Base-by-base conservation (phyloP, 139 green algal species). In the Tetradesmus obliquus region DNA sequence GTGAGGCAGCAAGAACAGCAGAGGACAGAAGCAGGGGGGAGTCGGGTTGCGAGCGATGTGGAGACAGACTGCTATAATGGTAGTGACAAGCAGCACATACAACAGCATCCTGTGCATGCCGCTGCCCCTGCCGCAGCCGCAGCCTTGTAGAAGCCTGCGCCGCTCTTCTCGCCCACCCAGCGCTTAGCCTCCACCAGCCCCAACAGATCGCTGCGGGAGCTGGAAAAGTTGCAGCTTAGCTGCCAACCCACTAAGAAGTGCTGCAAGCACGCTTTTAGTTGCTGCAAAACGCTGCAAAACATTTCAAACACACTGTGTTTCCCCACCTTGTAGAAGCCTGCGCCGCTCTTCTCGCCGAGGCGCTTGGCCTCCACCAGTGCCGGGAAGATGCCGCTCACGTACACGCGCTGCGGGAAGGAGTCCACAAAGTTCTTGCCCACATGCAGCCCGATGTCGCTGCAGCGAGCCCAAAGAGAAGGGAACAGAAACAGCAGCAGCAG, bases 341-440 rank as follows among this genome's bases (percentile, higher is more conserved):
- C 95, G 66, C 95, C 95, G 9, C 94, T 99, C 94, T 99, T 99
- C 94, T 99, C 98, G 5, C 98, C 98, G 32, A 99, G 95, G 1
- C 97, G 93, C 92, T 98, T 97, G 69, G 89, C 87, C 74, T 99
- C 96, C 82, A 98, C 96, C 88, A 99, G 91, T 79, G 95, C 22
- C 13, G 94, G 95, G 88, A 99, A 97, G 81, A 99, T 94, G 19
- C 92, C 82, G 55, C 92, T 94, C 1, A 95, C 90, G 93, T 98
- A 98, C 76, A 96, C 93, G 4, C 98, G 94, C 58, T 99, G 97
- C 5, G 97, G 94, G 94, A 99, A 99, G 4, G 95, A 96, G 3
- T 98, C 96, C 19, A 98, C 84, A 84, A 99, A 98, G 94, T 99
- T 99, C 91, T 96, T 95, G 71, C 98, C 98, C 60, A 99, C 98